Base-by-base conservation (phyloP, 1,284 basidiomycete genomes). In the Exobasidium rhododendri region DNA sequence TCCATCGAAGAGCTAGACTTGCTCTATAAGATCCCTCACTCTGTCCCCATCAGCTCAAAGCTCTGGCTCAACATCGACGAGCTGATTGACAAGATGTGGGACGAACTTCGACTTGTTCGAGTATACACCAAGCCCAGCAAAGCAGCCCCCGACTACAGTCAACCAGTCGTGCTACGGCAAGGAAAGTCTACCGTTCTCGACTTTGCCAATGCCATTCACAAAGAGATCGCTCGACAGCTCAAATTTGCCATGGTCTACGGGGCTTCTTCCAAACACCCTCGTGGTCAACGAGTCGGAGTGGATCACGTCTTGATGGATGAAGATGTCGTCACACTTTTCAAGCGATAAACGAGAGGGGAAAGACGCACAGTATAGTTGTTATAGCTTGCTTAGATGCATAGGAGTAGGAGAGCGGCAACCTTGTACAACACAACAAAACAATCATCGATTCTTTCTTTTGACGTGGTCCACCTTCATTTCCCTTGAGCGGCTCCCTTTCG, bases 61-160 rank as follows among this genome's bases (percentile, higher is more conserved):
- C 87, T 92, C 78, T 98, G 94, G 94, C 84, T 97, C 74, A 98
- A 98, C 82, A 84, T 98, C 72, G 96, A 98, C 81, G 96, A 99
- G 80, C 85, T 98, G 49, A 86, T 91, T 59, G 89, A 92, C 66
- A 78, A 77, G 56, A 80, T 81, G 74, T 81, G 80, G 80, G 62
- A 75, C 49, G 68, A 74, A 53, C 65, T 80, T 6, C 60, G 69
- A 61, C 67, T 76, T 28, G 90, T 92, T 58, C 63, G 80, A 22
- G 76, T 83, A 3, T 86, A 99, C 83, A 98, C 96, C 10, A 96
- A 94, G 80, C 96, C 96, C 6, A 87, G 92, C 56, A 93, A 94
- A 14, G 85, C 88, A 63, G 82, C 88, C 35, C 96, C 96, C 22
- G 96, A 99, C 80, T 98, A 97, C 80, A 65, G 80, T 1, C 74